Percentiles rank a stretch among this genome's conserved stretches.
Evolutionary conservation across 2,329 filamentous ascomycete species (phyloP).

Genomic region (Cladosporium halotolerans): DNA sequence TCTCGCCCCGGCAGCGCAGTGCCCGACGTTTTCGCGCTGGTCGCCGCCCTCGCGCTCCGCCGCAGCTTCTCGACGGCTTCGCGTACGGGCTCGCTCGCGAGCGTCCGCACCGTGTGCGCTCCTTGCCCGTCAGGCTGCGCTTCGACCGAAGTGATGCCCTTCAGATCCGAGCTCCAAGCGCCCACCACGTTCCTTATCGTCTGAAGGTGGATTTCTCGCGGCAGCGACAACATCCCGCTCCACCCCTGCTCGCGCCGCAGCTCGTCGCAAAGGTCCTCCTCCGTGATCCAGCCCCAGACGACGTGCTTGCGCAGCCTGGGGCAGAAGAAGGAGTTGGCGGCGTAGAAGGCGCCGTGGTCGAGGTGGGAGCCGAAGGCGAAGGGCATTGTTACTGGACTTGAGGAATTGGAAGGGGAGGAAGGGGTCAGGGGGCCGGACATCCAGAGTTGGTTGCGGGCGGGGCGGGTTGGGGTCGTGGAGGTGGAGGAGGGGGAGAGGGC

Average conservation of each 20-base stretch:
- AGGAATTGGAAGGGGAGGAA: not conserved
- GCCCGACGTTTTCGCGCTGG: constrained; percentile 7
- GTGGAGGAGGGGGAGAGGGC: constrained; percentile 5
- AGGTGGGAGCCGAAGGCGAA: constrained; percentile 41
- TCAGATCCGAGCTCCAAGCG: constrained; percentile 32
- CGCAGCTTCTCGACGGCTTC: constrained; percentile 24
- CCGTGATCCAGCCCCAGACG: constrained; percentile 46
- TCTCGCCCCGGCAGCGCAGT: not conserved
- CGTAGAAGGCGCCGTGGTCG: constrained; percentile 46
- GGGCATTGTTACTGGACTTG: constrained; percentile 22
- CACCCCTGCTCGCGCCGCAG: constrained; percentile 42
- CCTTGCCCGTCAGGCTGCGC: constrained; percentile 11
- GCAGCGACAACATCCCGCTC: constrained; percentile 45
- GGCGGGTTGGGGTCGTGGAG: constrained; percentile 20
- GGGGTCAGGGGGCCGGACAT: constrained; percentile 33
- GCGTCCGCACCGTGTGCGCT: constrained; percentile 37
- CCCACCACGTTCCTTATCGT: constrained; percentile 33
- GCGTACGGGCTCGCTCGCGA: constrained; percentile 28
- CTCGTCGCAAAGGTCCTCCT: constrained; percentile 44
- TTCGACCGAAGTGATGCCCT: constrained; percentile 29
- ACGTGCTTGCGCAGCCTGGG: constrained; percentile 37
- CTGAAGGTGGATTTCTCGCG: constrained; percentile 39
- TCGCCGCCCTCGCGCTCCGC: constrained; percentile 3
- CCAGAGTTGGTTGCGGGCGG: constrained; percentile 37
- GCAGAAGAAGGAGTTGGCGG: constrained; percentile 45